Evolutionary conservation across 202 grass and related monocot species (phyloP).

Genomic region (Cymbopogon flexuosus): DNA sequence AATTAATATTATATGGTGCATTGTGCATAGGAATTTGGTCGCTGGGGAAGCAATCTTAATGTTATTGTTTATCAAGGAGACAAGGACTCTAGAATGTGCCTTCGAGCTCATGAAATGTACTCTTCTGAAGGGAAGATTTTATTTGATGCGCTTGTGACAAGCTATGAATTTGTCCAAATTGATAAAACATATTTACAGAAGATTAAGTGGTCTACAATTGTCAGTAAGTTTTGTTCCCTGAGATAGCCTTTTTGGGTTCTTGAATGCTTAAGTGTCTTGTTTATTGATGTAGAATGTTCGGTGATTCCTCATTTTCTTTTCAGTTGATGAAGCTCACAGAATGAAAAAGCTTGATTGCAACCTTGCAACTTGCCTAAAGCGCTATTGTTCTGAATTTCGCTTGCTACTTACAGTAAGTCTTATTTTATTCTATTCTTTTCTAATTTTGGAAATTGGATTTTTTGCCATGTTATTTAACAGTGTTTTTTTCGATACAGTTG

Average conservation of each 20-base stretch:
- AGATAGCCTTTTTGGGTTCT: background rate
- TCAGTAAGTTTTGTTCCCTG: conserved; percentile 36
- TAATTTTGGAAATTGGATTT: background rate
- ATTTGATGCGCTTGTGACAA: conserved; percentile 73
- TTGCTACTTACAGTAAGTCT: conserved; percentile 65
- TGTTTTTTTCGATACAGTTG: background rate
- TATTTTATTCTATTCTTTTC: background rate
- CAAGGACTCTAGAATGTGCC: conserved; percentile 51
- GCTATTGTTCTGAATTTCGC: conserved; percentile 56
- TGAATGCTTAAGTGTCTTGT: background rate
- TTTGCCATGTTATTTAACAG: background rate
- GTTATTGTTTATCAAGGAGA: conserved; percentile 71
- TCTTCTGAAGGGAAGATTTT: conserved; percentile 44
- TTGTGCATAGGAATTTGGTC: conserved; percentile 52
- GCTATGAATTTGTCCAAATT: conserved; percentile 58
- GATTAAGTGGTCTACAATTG: conserved; percentile 63
- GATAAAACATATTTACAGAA: conserved; percentile 53
- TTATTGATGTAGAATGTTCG: conserved; percentile 16
- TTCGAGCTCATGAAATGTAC: conserved; percentile 59
- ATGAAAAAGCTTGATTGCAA: conserved; percentile 71
- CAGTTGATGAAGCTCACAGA: conserved; percentile 82
- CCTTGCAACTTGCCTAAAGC: conserved; percentile 49
- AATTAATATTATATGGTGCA: background rate
- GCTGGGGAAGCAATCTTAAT: conserved; percentile 54
- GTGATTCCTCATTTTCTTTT: background rate